phyloP scores from a whole-genome alignment of 805 yeast species.

The Myxozyma lipomycoides region DNA sequence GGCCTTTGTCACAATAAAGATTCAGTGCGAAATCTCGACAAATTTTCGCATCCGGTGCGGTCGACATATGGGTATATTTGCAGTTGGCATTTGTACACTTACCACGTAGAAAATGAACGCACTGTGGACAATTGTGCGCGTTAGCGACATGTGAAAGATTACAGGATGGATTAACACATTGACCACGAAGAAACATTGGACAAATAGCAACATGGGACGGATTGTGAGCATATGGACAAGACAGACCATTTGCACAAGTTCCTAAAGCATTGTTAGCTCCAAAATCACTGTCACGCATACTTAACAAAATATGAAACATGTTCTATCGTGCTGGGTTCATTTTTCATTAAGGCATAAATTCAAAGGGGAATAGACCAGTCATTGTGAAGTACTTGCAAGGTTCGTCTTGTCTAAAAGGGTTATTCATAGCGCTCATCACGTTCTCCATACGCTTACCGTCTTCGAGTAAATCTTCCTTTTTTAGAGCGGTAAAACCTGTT shows the following conservation, averaged over 20 bases:
- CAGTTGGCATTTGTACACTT: conserved; percentile 50
- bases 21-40: conserved; percentile 66
- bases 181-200: conserved; percentile 44
- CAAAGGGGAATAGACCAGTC: conserved; percentile 30
- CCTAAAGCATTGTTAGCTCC: conserved; percentile 39
- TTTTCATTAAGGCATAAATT: too few species aligned
- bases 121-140: conserved; percentile 59
- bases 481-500: neutral
- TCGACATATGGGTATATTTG: conserved; percentile 49
- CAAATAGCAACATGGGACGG: conserved; percentile 53
- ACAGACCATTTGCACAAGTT: conserved; percentile 48
- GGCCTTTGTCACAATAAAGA: conserved; percentile 66
- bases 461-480: neutral
- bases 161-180: conserved; percentile 50
- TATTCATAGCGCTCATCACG: too few species aligned
- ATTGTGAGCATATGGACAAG: conserved; percentile 55
- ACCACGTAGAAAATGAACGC: conserved; percentile 49
- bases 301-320: too few species aligned
- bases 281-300: too few species aligned
- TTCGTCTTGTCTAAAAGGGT: conserved; percentile 9
- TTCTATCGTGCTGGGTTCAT: too few species aligned
- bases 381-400: conserved; percentile 35
- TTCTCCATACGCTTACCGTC: neutral
- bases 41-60: conserved; percentile 43
- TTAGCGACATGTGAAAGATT: conserved; percentile 53